Percentiles rank a stretch among this genome's conserved stretches.
These are phyloP conservation scores for Coccomyxa sp. DNA, from an alignment of 139 green algal species.

Conservation along the genomic window DNA sequence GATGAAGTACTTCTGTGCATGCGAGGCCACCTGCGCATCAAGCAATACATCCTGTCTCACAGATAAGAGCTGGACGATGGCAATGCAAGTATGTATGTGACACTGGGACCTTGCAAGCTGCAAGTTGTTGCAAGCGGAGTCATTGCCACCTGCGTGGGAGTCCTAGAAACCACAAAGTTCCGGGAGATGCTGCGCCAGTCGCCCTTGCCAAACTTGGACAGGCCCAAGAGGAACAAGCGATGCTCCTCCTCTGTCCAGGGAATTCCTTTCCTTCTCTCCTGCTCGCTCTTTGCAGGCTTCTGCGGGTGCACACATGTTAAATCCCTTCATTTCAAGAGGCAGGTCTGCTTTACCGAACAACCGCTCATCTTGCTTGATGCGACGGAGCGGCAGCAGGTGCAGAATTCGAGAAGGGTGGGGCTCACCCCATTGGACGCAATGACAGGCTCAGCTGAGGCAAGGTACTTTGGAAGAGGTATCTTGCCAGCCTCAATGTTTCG, in stretches of 20 bases:
- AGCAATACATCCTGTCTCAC: not conserved
- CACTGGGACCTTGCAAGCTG: not conserved
- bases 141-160: conserved; percentile 87
- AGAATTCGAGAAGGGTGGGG: not conserved
- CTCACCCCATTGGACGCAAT: not conserved
- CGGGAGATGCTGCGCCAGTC: conserved; percentile 91
- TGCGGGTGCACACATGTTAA: not conserved
- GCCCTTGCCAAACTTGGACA: conserved; percentile 93
- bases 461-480: conserved; percentile 57
- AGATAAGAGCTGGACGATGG: not conserved
- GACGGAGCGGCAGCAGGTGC: not conserved
- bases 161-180: conserved; percentile 88
- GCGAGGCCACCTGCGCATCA: conserved; percentile 70
- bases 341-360: not conserved
- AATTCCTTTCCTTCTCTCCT: conserved; percentile 84
- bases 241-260: conserved; percentile 96
- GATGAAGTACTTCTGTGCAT: conserved; percentile 97
- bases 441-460: conserved; percentile 17
- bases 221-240: conserved; percentile 84
- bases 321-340: conserved; percentile 11
- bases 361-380: not conserved
- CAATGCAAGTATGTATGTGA: not conserved
- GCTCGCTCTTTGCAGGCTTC: conserved; percentile 12
- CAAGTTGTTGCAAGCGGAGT: too few species aligned
- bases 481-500: conserved; percentile 54